phyloP scores from a whole-genome alignment of 176 grass and related monocot species.

The Zoysia pacifica region DNA sequence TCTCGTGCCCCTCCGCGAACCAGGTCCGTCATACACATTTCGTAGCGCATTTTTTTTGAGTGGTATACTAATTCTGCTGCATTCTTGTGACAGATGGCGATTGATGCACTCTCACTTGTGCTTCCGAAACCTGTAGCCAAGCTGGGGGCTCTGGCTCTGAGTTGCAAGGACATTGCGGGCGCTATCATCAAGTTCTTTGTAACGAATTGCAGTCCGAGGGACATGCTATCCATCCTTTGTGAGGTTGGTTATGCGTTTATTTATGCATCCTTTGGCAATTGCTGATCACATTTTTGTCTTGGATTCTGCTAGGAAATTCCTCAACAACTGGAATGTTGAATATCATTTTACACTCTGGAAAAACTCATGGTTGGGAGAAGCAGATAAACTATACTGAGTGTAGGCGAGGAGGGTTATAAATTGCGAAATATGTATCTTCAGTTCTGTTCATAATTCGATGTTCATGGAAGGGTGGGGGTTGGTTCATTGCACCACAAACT shows the following conservation, averaged over 20 bases:
- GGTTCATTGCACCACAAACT: neutral
- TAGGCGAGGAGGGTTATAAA: neutral
- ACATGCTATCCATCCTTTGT: conserved; percentile 72
- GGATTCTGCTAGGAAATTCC: neutral
- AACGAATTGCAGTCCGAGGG: conserved; percentile 55
- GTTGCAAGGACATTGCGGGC: conserved; percentile 30
- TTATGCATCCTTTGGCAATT: neutral
- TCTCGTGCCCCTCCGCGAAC: conserved; percentile 45
- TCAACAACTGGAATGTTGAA: too few species aligned
- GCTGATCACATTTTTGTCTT: neutral
- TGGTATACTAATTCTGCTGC: neutral
- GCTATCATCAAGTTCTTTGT: conserved; percentile 48
- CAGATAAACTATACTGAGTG: neutral
- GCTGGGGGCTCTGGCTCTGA: conserved; percentile 40
- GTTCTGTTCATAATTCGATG: neutral
- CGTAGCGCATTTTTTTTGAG: neutral
- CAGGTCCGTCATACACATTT: conserved; percentile 44
- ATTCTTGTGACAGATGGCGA: conserved; percentile 39
- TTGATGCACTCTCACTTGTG: conserved; percentile 67
- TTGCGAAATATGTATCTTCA: neutral
- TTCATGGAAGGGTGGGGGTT: neutral
- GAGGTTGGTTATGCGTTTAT: conserved; percentile 46
- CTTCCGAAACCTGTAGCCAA: conserved; percentile 59
- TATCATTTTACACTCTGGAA: too few species aligned
- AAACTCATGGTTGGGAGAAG: neutral